Evolutionary conservation across 2,329 filamentous ascomycete genomes (phyloP).

Genomic region (Aureobasidium mangrovei): DNA sequence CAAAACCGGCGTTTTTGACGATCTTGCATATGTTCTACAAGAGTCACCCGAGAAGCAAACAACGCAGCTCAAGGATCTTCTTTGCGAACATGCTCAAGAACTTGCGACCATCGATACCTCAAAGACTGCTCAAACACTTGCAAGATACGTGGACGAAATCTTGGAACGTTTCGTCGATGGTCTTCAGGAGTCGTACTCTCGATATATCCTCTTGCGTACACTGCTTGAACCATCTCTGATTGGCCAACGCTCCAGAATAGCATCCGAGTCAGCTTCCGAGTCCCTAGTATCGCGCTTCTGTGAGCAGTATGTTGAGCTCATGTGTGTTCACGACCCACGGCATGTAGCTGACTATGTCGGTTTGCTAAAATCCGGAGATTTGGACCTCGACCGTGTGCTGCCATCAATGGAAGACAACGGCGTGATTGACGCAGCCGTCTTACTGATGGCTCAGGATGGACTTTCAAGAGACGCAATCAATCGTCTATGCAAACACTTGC

Average conservation of each 20-base stretch:
- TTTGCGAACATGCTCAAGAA: conserved; percentile 56
- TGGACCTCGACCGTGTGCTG: conserved; percentile 70
- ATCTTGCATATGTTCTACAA: conserved; percentile 65
- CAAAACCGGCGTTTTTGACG: conserved; percentile 65
- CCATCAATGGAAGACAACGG: conserved; percentile 84
- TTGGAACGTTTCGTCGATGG: conserved; percentile 58
- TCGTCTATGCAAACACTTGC: conserved; percentile 71
- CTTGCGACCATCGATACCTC: conserved; percentile 59
- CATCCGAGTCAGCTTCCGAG: conserved; percentile 25
- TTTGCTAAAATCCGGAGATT: conserved; percentile 62
- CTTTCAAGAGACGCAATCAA: conserved; percentile 75
- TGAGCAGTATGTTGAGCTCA: conserved; percentile 80
- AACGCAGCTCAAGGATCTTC: conserved; percentile 59
- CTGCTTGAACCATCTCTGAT: conserved; percentile 56
- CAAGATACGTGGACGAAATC: conserved; percentile 51
- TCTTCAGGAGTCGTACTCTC: conserved; percentile 52
- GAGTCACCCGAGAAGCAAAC: conserved; percentile 61
- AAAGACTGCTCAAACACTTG: conserved; percentile 57
- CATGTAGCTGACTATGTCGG: conserved; percentile 83
- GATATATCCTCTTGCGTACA: conserved; percentile 68
- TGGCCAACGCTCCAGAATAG: conserved; percentile 2
- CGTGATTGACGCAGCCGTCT: conserved; percentile 84
- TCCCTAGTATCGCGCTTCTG: conserved; percentile 50
- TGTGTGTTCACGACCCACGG: conserved; percentile 74
- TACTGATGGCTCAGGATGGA: conserved; percentile 83